phyloP scores from a whole-genome alignment of 768 basidiomycete genomes.

The Termitomyces eurrhizus region DNA sequence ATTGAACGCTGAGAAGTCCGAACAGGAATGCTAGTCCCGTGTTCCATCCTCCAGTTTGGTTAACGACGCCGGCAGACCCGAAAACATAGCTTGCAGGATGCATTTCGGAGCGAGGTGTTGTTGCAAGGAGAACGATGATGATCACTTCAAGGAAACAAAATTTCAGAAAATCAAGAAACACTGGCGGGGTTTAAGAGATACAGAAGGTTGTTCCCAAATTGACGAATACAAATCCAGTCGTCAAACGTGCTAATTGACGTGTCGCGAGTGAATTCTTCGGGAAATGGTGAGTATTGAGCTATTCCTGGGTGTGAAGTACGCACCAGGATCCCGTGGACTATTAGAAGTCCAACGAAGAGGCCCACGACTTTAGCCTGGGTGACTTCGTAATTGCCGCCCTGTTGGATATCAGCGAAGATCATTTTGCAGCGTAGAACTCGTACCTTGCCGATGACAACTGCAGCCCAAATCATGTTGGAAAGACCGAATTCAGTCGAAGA shows the following conservation, averaged over 20 bases:
- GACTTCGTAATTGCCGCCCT: slow-evolving; percentile 57
- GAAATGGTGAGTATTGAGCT: slow-evolving; percentile 4
- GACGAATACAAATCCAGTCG: slow-evolving; percentile 78
- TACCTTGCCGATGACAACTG: slow-evolving; percentile 58
- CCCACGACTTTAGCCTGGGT: slow-evolving; percentile 75
- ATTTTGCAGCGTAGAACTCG: background rate
- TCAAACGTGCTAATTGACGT: slow-evolving; percentile 67
- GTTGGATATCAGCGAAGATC: background rate
- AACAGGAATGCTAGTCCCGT: slow-evolving; percentile 81
- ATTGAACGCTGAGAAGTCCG: slow-evolving; percentile 82
- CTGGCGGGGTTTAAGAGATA: slow-evolving; percentile 25
- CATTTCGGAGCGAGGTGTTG: slow-evolving; percentile 71
- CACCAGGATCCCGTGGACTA: slow-evolving; percentile 72
- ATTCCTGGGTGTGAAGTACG: slow-evolving; percentile 15
- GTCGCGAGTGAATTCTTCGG: slow-evolving; percentile 69
- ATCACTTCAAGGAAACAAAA: slow-evolving; percentile 49
- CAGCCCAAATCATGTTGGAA: slow-evolving; percentile 76
- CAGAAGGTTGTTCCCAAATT: slow-evolving; percentile 78
- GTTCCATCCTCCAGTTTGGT: slow-evolving; percentile 78
- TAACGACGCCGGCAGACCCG: slow-evolving; percentile 66
- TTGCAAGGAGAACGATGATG: slow-evolving; percentile 79
- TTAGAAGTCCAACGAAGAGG: slow-evolving; percentile 70
- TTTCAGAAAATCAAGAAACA: background rate
- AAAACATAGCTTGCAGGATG: slow-evolving; percentile 80
- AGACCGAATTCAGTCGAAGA: slow-evolving; percentile 86